These are phyloP conservation scores for Blumeria hordei DNA, from an alignment of 2,329 filamentous ascomycete species.

Conservation along the genomic window DNA sequence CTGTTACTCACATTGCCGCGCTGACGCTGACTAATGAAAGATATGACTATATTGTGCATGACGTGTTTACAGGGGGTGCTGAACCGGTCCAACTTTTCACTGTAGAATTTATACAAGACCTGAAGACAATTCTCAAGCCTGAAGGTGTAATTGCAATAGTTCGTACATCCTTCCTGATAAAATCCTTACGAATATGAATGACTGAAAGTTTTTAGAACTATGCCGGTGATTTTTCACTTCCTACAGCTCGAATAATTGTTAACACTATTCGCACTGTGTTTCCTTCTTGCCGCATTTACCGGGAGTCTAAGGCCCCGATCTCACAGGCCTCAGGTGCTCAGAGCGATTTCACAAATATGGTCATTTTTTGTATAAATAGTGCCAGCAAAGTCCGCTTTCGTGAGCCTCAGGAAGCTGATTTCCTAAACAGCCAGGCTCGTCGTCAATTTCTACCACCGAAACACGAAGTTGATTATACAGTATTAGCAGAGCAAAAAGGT, in stretches of 20 bases:
- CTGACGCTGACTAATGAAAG: conserved; percentile 19
- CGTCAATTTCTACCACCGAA: conserved; percentile 46
- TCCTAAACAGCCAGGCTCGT: conserved; percentile 46
- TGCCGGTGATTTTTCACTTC: conserved; percentile 62
- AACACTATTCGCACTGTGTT: conserved; percentile 66
- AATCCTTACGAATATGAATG: too few species aligned
- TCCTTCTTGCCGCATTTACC: conserved; percentile 74
- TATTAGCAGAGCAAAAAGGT: conserved; percentile 13
- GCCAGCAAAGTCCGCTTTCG: conserved; percentile 34
- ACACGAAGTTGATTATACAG: conserved; percentile 31
- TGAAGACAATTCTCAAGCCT: conserved; percentile 46
- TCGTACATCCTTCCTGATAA: conserved; percentile 15
- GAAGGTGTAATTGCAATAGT: conserved; percentile 75
- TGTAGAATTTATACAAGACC: conserved; percentile 49
- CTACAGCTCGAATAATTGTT: conserved; percentile 53
- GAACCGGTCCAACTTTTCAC: conserved; percentile 82
- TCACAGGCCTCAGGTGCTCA: conserved; percentile 22
- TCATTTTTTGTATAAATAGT: conserved; percentile 51
- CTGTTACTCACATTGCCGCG: conserved; percentile 39
- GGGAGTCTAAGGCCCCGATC: conserved; percentile 39
- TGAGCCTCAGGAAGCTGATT: conserved; percentile 36
- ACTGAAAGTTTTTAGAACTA: conserved; percentile 42
- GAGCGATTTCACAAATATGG: conserved; percentile 76
- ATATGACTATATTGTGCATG: conserved; percentile 89
- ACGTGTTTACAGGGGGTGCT: conserved; percentile 90